Evolutionary conservation across 1,284 basidiomycete species (phyloP), one percentile per base, ranked within the genome.

Genomic region (Cryptococcus sp.): DNA sequence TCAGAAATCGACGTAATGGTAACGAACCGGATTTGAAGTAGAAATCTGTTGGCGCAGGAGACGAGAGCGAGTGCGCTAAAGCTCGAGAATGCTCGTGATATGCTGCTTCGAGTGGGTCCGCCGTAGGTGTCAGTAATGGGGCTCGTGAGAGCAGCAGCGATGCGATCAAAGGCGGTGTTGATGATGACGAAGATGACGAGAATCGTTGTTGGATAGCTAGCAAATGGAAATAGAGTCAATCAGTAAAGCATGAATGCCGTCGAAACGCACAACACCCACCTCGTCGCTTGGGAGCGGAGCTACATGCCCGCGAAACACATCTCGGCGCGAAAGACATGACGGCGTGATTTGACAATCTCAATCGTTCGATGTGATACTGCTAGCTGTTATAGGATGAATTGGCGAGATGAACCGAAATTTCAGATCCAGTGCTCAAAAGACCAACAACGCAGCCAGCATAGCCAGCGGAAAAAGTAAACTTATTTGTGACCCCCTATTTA

Each of bases 21-120:
- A 92, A 83, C 0, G 91, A 91, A 0, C 93, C 94, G 58, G 88
- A 86, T 78, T 94, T 94, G 83, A 97, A 98, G 82, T 96, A 98
- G 77, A 96, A 95, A 45, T 92, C 87, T 56, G 86, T 84, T 17
- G 91, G 88, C 76, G 93, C 88, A 0, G 94, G 93, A 72, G 93
- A 93, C 72, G 89, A 87, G 44, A 97, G 80, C 5, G 92, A 88
- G 65, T 91, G 87, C 63, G 87, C 85, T 63, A 98, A 85, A 53
- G 88, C 85, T 11, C 85, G 83, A 73, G 93, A 90, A 83, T 96
- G 96, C 51, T 85, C 82, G 79, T 90, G 89, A 79, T 92, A 96
- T 13, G 92, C 86, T 66, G 83, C 80, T 79, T 95, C 94, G 69
- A 97, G 89, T 1, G 83, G 80, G 0, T 85, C 86, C 0, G 87